Percentiles rank a stretch among this genome's conserved stretches.
phyloP scores from a whole-genome alignment of 441 rosid species.

The Mallotus repandus region DNA sequence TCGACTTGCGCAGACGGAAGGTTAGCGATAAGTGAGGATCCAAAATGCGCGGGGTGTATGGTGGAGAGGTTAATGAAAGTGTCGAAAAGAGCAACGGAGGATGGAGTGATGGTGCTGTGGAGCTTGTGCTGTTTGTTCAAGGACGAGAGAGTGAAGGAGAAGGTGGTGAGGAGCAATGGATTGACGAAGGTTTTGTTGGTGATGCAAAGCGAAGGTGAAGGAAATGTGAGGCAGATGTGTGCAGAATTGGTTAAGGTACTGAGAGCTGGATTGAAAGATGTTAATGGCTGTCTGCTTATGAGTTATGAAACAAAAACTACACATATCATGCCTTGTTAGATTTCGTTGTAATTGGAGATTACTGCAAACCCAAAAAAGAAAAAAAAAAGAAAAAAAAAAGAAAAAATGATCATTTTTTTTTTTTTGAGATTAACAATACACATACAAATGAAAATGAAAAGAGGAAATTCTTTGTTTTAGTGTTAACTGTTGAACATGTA shows the following conservation, averaged over 20 bases:
- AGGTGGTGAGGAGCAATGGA: conserved; percentile 58
- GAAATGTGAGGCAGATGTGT: conserved; percentile 56
- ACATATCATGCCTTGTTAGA: conserved; percentile 41
- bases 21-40: conserved; percentile 41
- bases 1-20: conserved; percentile 58
- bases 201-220: conserved; percentile 76
- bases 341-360: not conserved
- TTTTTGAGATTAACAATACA: not conserved
- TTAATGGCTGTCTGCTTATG: conserved; percentile 9
- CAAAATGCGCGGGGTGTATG: conserved; percentile 43
- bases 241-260: conserved; percentile 62
- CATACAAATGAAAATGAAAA: not conserved
- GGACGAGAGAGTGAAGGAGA: conserved; percentile 57
- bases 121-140: conserved; percentile 54
- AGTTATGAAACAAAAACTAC: conserved; percentile 42
- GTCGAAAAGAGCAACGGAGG: conserved; percentile 65
- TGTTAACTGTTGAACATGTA: conserved; percentile 1
- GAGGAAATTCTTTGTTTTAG: not conserved
- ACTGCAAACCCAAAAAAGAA: not conserved
- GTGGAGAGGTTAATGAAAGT: conserved; percentile 64
- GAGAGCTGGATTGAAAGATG: conserved; percentile 10
- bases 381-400: not conserved
- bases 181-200: conserved; percentile 62
- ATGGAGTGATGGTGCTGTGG: conserved; percentile 72
- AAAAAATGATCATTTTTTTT: not conserved